phyloP scores from a whole-genome alignment of 2,329 filamentous ascomycete species.

The Cladosporium sp. region DNA sequence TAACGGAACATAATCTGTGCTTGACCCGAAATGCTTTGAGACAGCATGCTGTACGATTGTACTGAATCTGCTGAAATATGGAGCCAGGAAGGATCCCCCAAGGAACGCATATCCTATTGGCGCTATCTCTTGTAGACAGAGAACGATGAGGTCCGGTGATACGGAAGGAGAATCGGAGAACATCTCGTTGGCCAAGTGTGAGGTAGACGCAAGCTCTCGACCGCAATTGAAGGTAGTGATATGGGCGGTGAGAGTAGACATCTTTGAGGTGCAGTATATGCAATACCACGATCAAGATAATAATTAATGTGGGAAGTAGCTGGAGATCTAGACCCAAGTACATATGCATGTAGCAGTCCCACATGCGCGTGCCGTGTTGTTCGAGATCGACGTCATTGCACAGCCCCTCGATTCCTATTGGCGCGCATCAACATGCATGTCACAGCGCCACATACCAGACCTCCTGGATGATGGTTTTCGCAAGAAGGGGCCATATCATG shows the following conservation, averaged over 20 bases:
- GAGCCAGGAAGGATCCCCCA: constrained; percentile 70
- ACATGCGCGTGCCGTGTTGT: not conserved
- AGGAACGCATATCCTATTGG: constrained; percentile 82
- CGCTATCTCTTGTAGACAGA: constrained; percentile 81
- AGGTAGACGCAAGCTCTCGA: constrained; percentile 63
- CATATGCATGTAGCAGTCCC: no score
- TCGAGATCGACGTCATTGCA: no score
- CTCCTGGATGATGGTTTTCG: no score
- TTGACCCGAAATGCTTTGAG: constrained; percentile 56
- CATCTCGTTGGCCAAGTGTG: constrained; percentile 64
- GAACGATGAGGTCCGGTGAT: constrained; percentile 63
- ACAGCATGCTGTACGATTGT: constrained; percentile 49
- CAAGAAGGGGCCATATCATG: no score
- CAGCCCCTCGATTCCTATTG: not conserved
- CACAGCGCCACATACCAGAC: no score
- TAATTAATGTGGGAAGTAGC: no score
- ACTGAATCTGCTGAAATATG: constrained; percentile 70
- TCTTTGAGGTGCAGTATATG: constrained; percentile 2
- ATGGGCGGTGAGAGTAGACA: constrained; percentile 60
- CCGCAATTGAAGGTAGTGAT: constrained; percentile 89
- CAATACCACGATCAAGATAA: no score
- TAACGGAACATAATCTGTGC: constrained; percentile 63
- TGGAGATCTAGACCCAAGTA: no score
- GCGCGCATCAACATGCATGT: no score
- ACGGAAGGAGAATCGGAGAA: constrained; percentile 39